These are phyloP conservation scores for Nakazawaea molendinolei DNA, from an alignment of 805 yeast species.

Conservation along the genomic window DNA sequence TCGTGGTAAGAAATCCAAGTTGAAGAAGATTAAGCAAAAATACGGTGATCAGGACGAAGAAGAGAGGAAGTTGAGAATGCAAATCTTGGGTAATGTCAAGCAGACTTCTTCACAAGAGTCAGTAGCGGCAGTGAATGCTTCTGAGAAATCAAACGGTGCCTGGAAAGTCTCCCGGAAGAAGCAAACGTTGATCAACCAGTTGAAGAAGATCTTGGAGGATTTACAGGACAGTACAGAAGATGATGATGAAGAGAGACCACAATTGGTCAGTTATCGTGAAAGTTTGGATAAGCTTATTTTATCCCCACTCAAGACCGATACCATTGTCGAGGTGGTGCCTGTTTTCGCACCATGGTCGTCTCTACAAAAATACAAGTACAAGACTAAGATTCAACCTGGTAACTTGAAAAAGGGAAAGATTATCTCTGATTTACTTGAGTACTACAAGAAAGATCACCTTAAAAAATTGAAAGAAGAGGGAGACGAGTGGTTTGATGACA, in stretches of 20 bases:
- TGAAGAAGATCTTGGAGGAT: constrained; percentile 25
- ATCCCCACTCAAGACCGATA: constrained; percentile 44
- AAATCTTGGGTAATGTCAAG: constrained; percentile 78
- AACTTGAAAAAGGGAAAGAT: constrained; percentile 84
- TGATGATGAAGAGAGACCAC: constrained; percentile 17
- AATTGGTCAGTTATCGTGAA: constrained; percentile 21
- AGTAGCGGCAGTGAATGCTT: not conserved
- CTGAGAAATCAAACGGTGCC: constrained; percentile 7
- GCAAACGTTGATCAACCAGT: constrained; percentile 24
- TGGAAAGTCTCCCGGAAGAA: constrained; percentile 15
- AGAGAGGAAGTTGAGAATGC: constrained; percentile 69
- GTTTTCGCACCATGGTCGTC: constrained; percentile 93
- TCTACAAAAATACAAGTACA: constrained; percentile 65
- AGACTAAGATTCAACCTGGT: constrained; percentile 78
- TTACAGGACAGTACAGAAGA: constrained; percentile 17
- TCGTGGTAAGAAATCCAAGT: constrained; percentile 80
- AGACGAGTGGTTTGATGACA: constrained; percentile 65
- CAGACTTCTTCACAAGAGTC: no score
- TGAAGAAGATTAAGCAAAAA: constrained; percentile 75
- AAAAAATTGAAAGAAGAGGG: constrained; percentile 16
- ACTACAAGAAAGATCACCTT: constrained; percentile 22
- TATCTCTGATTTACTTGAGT: constrained; percentile 57
- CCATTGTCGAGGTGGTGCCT: constrained; percentile 61
- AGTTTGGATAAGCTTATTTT: constrained; percentile 27
- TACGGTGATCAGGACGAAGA: constrained; percentile 92